A percentile compares a stretch with the other conserved stretches of the same genome.
phyloP scores from a whole-genome alignment of 2,329 filamentous ascomycete species.

The Paramyrothecium sp. region DNA sequence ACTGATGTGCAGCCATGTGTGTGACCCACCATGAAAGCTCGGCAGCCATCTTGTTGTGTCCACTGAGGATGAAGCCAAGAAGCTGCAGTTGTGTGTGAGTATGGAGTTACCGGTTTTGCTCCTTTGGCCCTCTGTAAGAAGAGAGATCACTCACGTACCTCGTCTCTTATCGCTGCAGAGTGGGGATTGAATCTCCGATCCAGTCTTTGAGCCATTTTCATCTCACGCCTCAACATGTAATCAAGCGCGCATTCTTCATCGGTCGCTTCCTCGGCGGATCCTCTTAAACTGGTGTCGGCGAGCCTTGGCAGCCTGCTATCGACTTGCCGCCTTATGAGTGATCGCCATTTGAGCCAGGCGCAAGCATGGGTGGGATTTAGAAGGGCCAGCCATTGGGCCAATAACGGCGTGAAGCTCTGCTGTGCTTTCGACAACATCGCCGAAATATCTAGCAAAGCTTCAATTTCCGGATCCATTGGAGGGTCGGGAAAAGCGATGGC shows the following conservation, averaged over 20 bases:
- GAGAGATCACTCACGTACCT: slow-evolving; percentile 17
- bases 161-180: slow-evolving; percentile 29
- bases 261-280: too few species aligned
- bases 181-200: slow-evolving; percentile 27
- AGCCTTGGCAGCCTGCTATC: slow-evolving; percentile 17
- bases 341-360: slow-evolving; percentile 19
- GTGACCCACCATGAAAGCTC: slow-evolving; percentile 26
- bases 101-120: background rate
- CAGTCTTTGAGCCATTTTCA: slow-evolving; percentile 24
- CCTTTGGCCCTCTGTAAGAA: background rate
- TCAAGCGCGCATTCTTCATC: slow-evolving; percentile 25
- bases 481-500: slow-evolving; percentile 12
- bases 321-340: slow-evolving; percentile 16
- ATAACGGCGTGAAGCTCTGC: slow-evolving; percentile 14
- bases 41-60: slow-evolving; percentile 25
- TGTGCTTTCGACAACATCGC: slow-evolving; percentile 21
- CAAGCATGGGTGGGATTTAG: slow-evolving; percentile 20
- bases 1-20: slow-evolving; percentile 18
- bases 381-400: slow-evolving; percentile 17
- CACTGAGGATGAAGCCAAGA: slow-evolving; percentile 25
- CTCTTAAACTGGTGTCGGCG: slow-evolving; percentile 1
- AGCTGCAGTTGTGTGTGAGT: too few species aligned
- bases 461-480: slow-evolving; percentile 12
- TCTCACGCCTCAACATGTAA: slow-evolving; percentile 31
- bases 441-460: slow-evolving; percentile 16